Evolutionary conservation across 352 stramenopile genomes (phyloP).

Genomic region (Globisporangium echinulatum): DNA sequence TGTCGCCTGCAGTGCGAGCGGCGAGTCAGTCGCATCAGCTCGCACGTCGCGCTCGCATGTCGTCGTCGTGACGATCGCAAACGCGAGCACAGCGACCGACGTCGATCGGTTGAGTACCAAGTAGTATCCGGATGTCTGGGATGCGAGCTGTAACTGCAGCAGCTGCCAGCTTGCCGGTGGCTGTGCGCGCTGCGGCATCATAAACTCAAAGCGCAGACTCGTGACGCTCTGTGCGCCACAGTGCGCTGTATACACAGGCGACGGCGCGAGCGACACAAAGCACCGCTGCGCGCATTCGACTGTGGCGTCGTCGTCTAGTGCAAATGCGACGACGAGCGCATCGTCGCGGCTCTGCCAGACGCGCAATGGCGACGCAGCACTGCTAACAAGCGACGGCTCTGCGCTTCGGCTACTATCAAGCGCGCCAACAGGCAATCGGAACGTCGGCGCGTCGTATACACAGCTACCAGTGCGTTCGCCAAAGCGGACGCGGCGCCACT

Average conservation of each 20-base stretch:
- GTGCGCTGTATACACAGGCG: slow-evolving; percentile 15
- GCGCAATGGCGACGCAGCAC: slow-evolving; percentile 23
- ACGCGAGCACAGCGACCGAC: slow-evolving; percentile 27
- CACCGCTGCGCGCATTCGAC: too few relatives aligned
- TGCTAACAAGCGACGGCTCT: background rate
- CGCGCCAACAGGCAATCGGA: slow-evolving; percentile 4
- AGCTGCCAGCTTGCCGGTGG: slow-evolving; percentile 47
- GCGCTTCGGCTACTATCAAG: background rate
- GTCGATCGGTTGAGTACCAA: slow-evolving; percentile 42
- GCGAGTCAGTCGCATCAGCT: too few relatives aligned
- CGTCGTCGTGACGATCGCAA: slow-evolving; percentile 12
- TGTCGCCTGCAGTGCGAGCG: too few relatives aligned
- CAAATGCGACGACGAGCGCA: slow-evolving; percentile 37
- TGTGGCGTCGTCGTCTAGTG: slow-evolving; percentile 29
- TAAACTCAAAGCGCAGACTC: slow-evolving; percentile 35
- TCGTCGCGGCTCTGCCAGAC: slow-evolving; percentile 60
- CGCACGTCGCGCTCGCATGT: background rate
- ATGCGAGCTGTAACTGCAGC: slow-evolving; percentile 14
- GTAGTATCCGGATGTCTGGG: slow-evolving; percentile 19
- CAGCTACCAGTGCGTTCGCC: background rate
- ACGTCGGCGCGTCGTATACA: background rate
- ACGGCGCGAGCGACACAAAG: slow-evolving; percentile 33
- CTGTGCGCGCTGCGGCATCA: slow-evolving; percentile 16
- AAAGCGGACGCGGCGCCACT: slow-evolving; percentile 37
- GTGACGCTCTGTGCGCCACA: slow-evolving; percentile 7